Evolutionary conservation across 495 filamentous ascomycete genomes (phyloP).

Genomic region (Daldinia grandis): DNA sequence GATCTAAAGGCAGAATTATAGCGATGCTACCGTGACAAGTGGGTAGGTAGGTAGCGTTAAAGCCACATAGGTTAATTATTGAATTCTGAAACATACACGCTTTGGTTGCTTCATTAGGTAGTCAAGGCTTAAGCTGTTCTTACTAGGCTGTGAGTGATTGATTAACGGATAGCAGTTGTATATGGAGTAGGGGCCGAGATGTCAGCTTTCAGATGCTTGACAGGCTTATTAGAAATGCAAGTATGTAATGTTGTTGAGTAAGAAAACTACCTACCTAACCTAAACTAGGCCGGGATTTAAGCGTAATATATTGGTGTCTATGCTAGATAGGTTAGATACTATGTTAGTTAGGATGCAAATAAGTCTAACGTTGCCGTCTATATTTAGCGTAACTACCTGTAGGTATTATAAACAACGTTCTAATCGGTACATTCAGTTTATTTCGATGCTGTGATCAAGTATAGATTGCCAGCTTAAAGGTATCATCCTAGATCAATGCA

Average conservation of each 20-base stretch:
- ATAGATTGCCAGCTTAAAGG: background rate
- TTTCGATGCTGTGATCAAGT: background rate
- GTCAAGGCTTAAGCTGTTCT: background rate
- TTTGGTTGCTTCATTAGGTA: conserved; percentile 12
- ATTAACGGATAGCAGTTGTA: conserved; percentile 12
- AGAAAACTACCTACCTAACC: too few relatives aligned
- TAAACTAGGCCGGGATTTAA: background rate
- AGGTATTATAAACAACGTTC: background rate
- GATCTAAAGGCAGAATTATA: background rate
- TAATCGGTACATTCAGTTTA: background rate
- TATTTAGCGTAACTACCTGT: conserved; percentile 1
- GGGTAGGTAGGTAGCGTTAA: background rate
- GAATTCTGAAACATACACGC: background rate
- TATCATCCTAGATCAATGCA: background rate
- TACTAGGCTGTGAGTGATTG: conserved; percentile 1
- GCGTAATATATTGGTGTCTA: background rate
- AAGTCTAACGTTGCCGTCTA: background rate
- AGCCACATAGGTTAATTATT: background rate
- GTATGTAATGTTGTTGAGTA: conserved; percentile 19
- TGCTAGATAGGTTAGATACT: too few relatives aligned
- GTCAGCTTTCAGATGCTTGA: conserved; percentile 9
- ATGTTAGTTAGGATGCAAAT: too few relatives aligned
- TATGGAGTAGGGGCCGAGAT: conserved; percentile 1
- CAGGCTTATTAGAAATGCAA: conserved; percentile 9
- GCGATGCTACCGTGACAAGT: background rate